Evolutionary conservation across 2,329 filamentous ascomycete species (phyloP), one percentile per base, ranked within the genome.

Genomic region (Fusarium sp.): DNA sequence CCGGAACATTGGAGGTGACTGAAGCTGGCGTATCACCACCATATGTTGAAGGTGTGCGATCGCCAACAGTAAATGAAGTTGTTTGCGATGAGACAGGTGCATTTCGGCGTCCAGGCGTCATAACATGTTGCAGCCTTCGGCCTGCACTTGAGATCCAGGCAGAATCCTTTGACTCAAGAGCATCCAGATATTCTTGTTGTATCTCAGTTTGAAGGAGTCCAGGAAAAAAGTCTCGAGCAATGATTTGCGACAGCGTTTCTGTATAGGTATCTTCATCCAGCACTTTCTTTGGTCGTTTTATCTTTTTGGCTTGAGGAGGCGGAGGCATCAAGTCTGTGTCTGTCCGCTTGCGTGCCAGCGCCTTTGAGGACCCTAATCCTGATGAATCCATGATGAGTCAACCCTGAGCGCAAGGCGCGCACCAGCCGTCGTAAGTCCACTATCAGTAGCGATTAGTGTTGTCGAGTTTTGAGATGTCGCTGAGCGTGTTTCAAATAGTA

Each of bases 181-280:
- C 96, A 77, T 97, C 92, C 33, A 99, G 85, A 75, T 98, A 98
- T 76, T 99, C 96, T 79, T 94, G 91, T 80, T 98, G 94, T 1
- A 91, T 92, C 75, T 97, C 91, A 17, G 91, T 91, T 79, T 98
- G 94, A 7, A 95, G 84, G 1, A 99, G 86, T 0, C 95, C 96
- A 0, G 96, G 96, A 77, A 98, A 99, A 85, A 97, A 99, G 85
- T 99, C 96, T 72, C 96, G 91, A 13, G 94, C 93, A 70, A 99
- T 97, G 78, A 99, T 98, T 74, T 96, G 92, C 1, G 95, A 97
- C 32, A 99, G 86, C 2, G 93, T 92, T 63, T 94, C 90, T 4
- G 94, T 96, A 81, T 99, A 99, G 57, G 92, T 90, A 74, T 99
- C 95, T 85, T 99, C 96, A 80, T 97, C 94, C 32, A 99, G 88